Evolutionary conservation across 2,329 filamentous ascomycete species (phyloP).

Genomic region (Alternaria sp.): DNA sequence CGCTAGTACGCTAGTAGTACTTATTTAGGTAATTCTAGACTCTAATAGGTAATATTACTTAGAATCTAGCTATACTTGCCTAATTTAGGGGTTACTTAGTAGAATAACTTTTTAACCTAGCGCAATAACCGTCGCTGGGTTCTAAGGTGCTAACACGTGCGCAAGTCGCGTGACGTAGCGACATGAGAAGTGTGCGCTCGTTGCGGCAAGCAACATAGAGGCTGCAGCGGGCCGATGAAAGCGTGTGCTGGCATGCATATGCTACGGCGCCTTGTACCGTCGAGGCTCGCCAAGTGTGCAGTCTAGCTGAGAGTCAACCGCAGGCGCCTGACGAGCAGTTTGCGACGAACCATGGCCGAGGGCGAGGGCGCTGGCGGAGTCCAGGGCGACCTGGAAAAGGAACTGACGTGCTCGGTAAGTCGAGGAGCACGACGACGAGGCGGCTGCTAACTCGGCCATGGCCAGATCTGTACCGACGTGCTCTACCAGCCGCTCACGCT

Average conservation of each 20-base stretch:
- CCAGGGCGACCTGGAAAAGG: slow-evolving; percentile 79
- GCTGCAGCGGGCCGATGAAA: neutral
- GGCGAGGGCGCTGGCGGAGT: slow-evolving; percentile 49
- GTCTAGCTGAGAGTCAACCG: slow-evolving; percentile 14
- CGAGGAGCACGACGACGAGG: slow-evolving; percentile 18
- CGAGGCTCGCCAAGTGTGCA: slow-evolving; percentile 18
- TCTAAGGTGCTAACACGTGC: neutral
- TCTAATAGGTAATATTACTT: no score
- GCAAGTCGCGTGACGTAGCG: slow-evolving; percentile 22
- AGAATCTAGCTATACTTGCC: no score
- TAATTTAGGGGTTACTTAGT: no score
- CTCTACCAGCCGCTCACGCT: slow-evolving; percentile 89
- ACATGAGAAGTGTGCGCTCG: neutral
- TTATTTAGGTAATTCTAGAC: no score
- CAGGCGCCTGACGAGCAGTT: slow-evolving; percentile 3
- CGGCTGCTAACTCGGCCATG: slow-evolving; percentile 27
- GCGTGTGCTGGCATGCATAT: slow-evolving; percentile 19
- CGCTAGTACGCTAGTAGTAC: no score
- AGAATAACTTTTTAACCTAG: no score
- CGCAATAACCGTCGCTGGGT: no score
- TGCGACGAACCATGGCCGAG: slow-evolving; percentile 40
- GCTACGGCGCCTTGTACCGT: slow-evolving; percentile 9
- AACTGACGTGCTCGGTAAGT: slow-evolving; percentile 93
- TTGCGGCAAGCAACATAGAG: neutral
- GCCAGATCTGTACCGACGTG: slow-evolving; percentile 93